Percentiles rank a stretch among this genome's conserved stretches.
Evolutionary conservation across 495 filamentous ascomycete species (phyloP).

Genomic region (Oleoguttula mirabilis): DNA sequence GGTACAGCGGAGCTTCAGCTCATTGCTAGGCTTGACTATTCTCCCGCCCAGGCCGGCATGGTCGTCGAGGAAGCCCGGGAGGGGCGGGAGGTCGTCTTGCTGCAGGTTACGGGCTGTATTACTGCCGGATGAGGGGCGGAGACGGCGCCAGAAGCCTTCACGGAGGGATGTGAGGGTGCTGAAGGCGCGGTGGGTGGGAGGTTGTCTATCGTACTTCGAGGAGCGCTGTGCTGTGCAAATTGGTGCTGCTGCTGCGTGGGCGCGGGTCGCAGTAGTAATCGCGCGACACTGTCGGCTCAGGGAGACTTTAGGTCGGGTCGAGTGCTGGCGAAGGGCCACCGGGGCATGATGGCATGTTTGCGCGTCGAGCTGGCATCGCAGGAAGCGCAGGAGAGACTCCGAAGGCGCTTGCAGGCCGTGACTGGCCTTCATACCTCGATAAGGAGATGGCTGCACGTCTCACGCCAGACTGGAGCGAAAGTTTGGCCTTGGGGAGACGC

Average conservation of each 20-base stretch:
- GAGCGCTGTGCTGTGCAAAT: not conserved
- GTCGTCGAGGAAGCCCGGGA: slow-evolving; percentile 37
- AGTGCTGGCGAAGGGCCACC: not conserved
- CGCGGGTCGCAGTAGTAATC: not conserved
- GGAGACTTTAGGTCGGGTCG: slow-evolving; percentile 3
- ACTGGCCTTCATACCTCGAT: no score
- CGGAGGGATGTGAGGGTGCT: slow-evolving; percentile 5
- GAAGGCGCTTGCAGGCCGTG: no score
- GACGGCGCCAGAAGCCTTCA: slow-evolving; percentile 12
- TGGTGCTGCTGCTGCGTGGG: not conserved
- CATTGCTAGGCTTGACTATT: slow-evolving; percentile 61
- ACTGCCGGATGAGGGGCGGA: slow-evolving; percentile 4
- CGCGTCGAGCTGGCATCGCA: slow-evolving; percentile 16
- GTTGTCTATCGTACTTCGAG: slow-evolving; percentile 4
- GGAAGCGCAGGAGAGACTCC: slow-evolving; percentile 20
- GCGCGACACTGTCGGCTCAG: slow-evolving; percentile 11
- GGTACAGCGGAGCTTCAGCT: slow-evolving; percentile 76
- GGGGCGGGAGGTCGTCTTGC: slow-evolving; percentile 42
- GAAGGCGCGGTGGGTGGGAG: not conserved
- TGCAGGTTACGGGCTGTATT: slow-evolving; percentile 13
- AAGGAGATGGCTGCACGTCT: no score
- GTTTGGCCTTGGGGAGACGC: no score
- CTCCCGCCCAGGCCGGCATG: slow-evolving; percentile 41
- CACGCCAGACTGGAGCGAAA: no score
- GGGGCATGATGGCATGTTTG: not conserved